phyloP scores from a whole-genome alignment of 495 filamentous ascomycete genomes.

The Podospora sp. region DNA sequence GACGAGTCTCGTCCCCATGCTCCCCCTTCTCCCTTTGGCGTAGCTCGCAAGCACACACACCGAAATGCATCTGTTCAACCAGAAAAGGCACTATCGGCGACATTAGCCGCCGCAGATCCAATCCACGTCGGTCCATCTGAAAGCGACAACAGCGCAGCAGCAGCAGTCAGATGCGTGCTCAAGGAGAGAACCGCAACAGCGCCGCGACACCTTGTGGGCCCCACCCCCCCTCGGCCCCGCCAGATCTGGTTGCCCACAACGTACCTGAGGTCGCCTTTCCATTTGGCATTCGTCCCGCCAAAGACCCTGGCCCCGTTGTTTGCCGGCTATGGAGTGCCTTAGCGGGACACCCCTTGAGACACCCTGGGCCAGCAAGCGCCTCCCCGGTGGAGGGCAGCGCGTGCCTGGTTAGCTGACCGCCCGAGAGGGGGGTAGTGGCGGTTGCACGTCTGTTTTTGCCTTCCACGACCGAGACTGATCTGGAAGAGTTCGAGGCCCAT shows the following conservation, averaged over 20 bases:
- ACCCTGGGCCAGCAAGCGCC: neutral
- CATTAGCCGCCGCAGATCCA: conserved; percentile 31
- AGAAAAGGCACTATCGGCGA: conserved; percentile 27
- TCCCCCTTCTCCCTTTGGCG: conserved; percentile 4
- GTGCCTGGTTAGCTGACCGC: conserved; percentile 2
- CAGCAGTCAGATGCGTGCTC: no score
- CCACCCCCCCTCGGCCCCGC: neutral
- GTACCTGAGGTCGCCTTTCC: conserved; percentile 4
- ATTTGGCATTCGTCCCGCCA: neutral
- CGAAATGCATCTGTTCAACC: conserved; percentile 18
- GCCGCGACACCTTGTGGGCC: neutral
- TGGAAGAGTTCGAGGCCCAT: conserved; percentile 29
- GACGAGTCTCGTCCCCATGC: neutral
- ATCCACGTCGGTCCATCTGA: conserved; percentile 12
- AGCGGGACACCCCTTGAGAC: neutral
- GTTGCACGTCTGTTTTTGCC: neutral
- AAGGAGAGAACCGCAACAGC: no score
- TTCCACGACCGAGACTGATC: conserved; percentile 18
- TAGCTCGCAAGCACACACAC: neutral
- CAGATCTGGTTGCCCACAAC: neutral
- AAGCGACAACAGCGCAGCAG: neutral
- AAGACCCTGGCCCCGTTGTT: neutral
- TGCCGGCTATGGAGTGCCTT: neutral
- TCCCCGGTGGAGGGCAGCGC: neutral
- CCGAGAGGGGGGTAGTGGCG: neutral